A percentile compares a stretch with the other conserved stretches of the same genome.
Conservation (phyloP, 2,329 filamentous ascomycete species). For the Stemphylium beticola region DNA sequence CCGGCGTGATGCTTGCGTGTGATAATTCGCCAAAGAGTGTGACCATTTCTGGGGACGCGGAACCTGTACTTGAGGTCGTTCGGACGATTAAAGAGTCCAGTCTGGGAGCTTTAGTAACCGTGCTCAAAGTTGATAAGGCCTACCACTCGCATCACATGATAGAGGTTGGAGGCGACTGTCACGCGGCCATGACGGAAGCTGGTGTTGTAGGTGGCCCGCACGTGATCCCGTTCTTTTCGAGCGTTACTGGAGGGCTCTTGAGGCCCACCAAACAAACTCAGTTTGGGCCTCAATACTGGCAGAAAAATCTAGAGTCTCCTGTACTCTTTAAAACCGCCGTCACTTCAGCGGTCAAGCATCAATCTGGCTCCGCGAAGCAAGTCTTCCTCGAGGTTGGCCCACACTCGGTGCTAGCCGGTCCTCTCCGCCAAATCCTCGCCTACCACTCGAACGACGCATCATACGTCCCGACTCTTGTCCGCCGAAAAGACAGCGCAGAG, state of each 20-base stretch:
- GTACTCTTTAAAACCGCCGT: slow-evolving; percentile 17
- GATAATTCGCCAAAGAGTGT: slow-evolving; percentile 27
- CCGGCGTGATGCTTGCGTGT: slow-evolving; percentile 12
- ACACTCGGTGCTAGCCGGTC: slow-evolving; percentile 18
- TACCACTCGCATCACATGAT: slow-evolving; percentile 42
- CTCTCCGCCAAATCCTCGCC: slow-evolving; percentile 13
- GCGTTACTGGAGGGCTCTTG: slow-evolving; percentile 10
- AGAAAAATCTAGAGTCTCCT: slow-evolving; percentile 15
- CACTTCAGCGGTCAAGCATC: background rate
- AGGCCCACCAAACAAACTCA: background rate
- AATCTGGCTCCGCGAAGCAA: background rate
- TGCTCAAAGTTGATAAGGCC: slow-evolving; percentile 27
- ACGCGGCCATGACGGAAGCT: background rate
- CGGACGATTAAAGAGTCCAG: slow-evolving; percentile 18
- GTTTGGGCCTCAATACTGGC: slow-evolving; percentile 24
- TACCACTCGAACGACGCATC: background rate
- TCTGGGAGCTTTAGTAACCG: slow-evolving; percentile 25
- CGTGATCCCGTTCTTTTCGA: slow-evolving; percentile 14
- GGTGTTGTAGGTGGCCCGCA: background rate
- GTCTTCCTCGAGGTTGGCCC: slow-evolving; percentile 24
- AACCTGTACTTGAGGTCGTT: background rate
- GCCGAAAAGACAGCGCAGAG: background rate
- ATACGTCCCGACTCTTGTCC: background rate
- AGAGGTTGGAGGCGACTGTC: slow-evolving; percentile 16
- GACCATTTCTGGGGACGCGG: slow-evolving; percentile 32